Evolutionary conservation across 495 filamentous ascomycete genomes (phyloP), one percentile per base, ranked within the genome.

Genomic region (Astrocystis sublimbata): DNA sequence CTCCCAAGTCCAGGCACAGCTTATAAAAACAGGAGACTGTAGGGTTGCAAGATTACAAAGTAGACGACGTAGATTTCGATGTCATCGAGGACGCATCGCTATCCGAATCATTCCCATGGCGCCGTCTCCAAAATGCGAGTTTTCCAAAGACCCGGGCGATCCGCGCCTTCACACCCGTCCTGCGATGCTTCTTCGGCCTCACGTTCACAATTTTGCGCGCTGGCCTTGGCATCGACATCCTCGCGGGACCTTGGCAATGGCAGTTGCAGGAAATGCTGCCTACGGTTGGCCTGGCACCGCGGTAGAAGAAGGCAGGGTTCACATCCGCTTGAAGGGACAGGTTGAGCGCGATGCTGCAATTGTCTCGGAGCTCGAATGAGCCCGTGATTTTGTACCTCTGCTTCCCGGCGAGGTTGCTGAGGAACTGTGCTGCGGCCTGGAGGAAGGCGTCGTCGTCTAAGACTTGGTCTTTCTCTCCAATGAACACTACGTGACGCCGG

Each of bases 111-210:
- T 49, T 2, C 2, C 4, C 21, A 28, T 45, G 36, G 2, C 23
- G 19, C 36, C 42, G 36, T 13, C 58, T 66, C 65, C 68, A 66
- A 46, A 68, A 71, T 10, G 63, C 65, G 3, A 71, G 61, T 45
- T 52, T 71, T 47, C 46, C 47, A 13, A 71, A 45, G 36, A 31
- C 62, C 19, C 60, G 40, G 9, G 54, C 13, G 17, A 63, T 38
- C 33, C 21, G 38, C 26, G 56, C 56, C 30, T 17, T 61, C 1
- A 51, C 3, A 21, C 43, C 28, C 9, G 4, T 31, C 12, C 28
- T 10, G 5, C 35, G 13, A 31, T 62, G 41, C 23, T 47, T 42
- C 15, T 6, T 15, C 40, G 15, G 38, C 28, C 21, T 49, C 60
- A n/a, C n/a, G n/a, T n/a, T n/a, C n/a, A n/a, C 50, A 47, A 31